Conservation (phyloP, 257 asterid genomes). For the Nicotiana attenuata region DNA sequence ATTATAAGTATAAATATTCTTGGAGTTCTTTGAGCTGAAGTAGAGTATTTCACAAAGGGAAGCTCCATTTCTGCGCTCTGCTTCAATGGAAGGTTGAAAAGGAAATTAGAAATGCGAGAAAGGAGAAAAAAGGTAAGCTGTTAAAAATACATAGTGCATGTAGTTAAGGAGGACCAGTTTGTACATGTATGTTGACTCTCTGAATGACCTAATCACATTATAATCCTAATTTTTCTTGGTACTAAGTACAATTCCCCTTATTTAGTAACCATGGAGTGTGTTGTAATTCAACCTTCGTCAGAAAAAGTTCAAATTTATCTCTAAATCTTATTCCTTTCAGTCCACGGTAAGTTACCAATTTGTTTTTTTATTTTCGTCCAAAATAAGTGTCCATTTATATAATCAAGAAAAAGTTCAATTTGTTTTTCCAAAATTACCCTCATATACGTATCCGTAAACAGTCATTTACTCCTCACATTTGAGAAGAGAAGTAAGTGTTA, state of each 20-base stretch:
- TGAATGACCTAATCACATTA: not conserved
- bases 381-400: too few relatives aligned
- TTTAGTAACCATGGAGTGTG: too few relatives aligned
- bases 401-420: too few relatives aligned
- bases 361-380: too few relatives aligned
- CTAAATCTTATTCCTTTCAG: too few relatives aligned
- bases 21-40: conserved; percentile 13
- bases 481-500: too few relatives aligned
- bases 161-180: not conserved
- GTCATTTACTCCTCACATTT: too few relatives aligned
- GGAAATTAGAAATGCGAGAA: not conserved
- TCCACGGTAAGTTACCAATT: too few relatives aligned
- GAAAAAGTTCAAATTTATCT: too few relatives aligned
- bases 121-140: not conserved
- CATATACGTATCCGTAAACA: too few relatives aligned
- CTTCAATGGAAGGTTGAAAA: not conserved
- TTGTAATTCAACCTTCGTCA: too few relatives aligned
- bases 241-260: not conserved
- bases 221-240: not conserved
- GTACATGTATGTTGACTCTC: not conserved
- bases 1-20: conserved; percentile 15
- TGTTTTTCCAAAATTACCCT: too few relatives aligned
- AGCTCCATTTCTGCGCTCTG: conserved; percentile 23
- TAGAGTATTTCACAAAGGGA: conserved; percentile 8
- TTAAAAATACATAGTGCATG: not conserved